Conservation (phyloP, 805 yeast species). For the Metschnikowia shivogae region DNA sequence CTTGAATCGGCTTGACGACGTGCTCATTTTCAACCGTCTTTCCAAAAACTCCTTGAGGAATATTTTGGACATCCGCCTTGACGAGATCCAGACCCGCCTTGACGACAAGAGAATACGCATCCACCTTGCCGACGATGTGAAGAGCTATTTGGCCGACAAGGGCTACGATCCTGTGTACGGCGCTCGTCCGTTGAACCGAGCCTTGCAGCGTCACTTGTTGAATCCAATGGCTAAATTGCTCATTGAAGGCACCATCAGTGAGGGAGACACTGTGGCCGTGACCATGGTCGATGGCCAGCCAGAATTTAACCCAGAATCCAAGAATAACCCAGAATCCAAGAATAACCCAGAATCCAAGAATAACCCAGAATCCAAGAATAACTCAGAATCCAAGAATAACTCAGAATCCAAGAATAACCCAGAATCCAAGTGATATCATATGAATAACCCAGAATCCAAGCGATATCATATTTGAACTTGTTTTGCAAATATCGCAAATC, state of each 20-base stretch:
- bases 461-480: too few species aligned
- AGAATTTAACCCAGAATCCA: constrained; percentile 23
- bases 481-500: too few species aligned
- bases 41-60: constrained; percentile 69
- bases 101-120: constrained; percentile 70
- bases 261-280: constrained; percentile 29
- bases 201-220: constrained; percentile 76
- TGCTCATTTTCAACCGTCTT: constrained; percentile 87
- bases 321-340: too few species aligned
- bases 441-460: too few species aligned
- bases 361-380: too few species aligned
- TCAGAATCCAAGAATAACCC: too few species aligned
- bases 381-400: too few species aligned
- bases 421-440: too few species aligned
- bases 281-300: constrained; percentile 24
- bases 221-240: constrained; percentile 82
- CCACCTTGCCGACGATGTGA: constrained; percentile 57
- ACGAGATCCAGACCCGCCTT: constrained; percentile 76
- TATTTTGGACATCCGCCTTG: constrained; percentile 80
- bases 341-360: too few species aligned
- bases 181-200: constrained; percentile 92
- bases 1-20: constrained; percentile 88
- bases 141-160: constrained; percentile 70
- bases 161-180: constrained; percentile 94
- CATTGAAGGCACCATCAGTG: constrained; percentile 70